Evolutionary conservation across 371 early-diverging fungal species (phyloP), one percentile per base, ranked within the genome.

Genomic region (Dichotomocladium elegans): DNA sequence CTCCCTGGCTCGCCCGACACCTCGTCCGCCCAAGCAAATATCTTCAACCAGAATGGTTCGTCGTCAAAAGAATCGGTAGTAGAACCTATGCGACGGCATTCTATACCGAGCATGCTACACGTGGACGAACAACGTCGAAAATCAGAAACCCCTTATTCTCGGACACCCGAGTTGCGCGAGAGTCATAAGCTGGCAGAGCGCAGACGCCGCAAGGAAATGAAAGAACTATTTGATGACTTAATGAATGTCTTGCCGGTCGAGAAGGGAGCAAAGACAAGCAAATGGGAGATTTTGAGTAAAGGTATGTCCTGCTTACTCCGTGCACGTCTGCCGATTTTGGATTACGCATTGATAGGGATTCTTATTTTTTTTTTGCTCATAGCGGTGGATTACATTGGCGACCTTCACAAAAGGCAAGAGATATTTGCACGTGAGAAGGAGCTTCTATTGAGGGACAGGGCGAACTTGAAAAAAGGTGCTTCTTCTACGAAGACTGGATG

Each of bases 131-230:
- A 15, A 37, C 37, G 37, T 12, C 37, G 37, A 6, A 37, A 9
- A 17, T 37, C 37, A 37, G 21, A 17, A 21, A 37, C 37, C n/a
- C 37, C 37, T 8, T 86, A 86, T 50, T 71, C 83, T 3, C 74
- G 86, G 15, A 68, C 79, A 10, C 86, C 85, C 2, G 82, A 82
- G 47, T 59, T 86, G 21, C 63, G 80, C 21, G 77, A 81, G 4
- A 76, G 78, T 41, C 91, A 90, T 63, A 90, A 90, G 57, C 65
- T 90, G 17, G 91, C 91, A 12, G 91, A 90, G 55, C 70, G 89
- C 25, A 83, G 86, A 48, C 82, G 91, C 3, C 79, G 91, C 30
- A 84, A 81, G 58, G 88, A 90, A 55, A 87, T 90, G 89, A 89
- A 89, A 50, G 85, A 85, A 29, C 69, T 90, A n/a, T 90, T 90